Conservation (phyloP, 306 rosid genomes). For the Neltuma alba region DNA sequence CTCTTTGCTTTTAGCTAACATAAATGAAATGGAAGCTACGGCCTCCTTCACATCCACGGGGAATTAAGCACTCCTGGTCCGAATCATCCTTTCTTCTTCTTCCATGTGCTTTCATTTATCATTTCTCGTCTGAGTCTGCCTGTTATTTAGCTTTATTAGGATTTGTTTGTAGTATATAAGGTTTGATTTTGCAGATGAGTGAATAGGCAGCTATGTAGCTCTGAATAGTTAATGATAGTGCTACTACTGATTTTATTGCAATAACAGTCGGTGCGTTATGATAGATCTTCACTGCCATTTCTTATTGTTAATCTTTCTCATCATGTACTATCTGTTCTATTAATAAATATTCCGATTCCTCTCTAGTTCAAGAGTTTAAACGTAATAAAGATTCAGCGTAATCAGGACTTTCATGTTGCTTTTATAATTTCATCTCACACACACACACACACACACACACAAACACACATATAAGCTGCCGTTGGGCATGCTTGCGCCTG, state of each 20-base stretch:
- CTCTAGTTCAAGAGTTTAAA: background rate
- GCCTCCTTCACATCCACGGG: slow-evolving; percentile 46
- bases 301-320: background rate
- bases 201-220: slow-evolving; percentile 28
- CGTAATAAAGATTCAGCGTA: background rate
- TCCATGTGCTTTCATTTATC: background rate
- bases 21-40: slow-evolving; percentile 30
- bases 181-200: slow-evolving; percentile 30
- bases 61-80: slow-evolving; percentile 90
- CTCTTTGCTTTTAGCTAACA: slow-evolving; percentile 20
- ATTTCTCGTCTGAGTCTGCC: slow-evolving; percentile 29
- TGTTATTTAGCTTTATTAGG: slow-evolving; percentile 20
- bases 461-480: too few relatives aligned
- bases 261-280: slow-evolving; percentile 21
- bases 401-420: background rate
- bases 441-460: background rate
- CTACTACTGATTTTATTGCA: slow-evolving; percentile 23
- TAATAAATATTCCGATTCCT: background rate
- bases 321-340: background rate
- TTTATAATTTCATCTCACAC: background rate
- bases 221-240: slow-evolving; percentile 24
- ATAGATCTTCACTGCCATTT: background rate
- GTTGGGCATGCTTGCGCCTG: background rate
- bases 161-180: slow-evolving; percentile 21
- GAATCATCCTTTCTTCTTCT: slow-evolving; percentile 34